Percentiles rank a stretch among this genome's conserved stretches.
phyloP scores from a whole-genome alignment of 2,329 filamentous ascomycete genomes.

The Paraconiothyrium sp. region DNA sequence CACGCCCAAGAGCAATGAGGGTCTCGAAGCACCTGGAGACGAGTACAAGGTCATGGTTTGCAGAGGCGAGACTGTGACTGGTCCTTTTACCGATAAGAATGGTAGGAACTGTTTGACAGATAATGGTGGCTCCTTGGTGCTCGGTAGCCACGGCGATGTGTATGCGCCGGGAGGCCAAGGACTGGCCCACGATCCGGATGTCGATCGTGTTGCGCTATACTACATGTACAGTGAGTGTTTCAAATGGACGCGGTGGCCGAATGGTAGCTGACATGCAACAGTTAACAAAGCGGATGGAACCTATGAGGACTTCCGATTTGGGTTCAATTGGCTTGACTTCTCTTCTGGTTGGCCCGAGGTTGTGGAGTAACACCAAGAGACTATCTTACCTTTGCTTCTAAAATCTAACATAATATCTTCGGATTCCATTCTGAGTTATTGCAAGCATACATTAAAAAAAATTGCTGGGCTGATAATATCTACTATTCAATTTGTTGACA shows the following conservation, averaged over 20 bases:
- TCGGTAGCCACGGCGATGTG: conserved; percentile 61
- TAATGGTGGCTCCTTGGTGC: conserved; percentile 66
- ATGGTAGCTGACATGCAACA: neutral
- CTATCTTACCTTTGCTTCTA: neutral
- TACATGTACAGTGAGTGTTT: conserved; percentile 31
- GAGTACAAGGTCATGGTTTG: conserved; percentile 72
- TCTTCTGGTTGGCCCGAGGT: conserved; percentile 2
- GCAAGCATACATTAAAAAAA: neutral
- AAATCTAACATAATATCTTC: neutral
- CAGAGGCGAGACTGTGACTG: conserved; percentile 58
- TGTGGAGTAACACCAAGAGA: neutral
- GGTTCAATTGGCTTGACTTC: conserved; percentile 1
- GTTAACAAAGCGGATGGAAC: neutral
- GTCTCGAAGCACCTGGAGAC: conserved; percentile 59
- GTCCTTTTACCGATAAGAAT: conserved; percentile 56
- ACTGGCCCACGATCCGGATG: conserved; percentile 21
- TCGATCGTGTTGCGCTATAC: conserved; percentile 24
- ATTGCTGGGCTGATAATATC: neutral
- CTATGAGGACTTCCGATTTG: neutral
- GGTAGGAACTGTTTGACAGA: conserved; percentile 52
- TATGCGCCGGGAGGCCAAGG: conserved; percentile 35
- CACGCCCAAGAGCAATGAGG: conserved; percentile 52
- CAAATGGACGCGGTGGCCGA: neutral
- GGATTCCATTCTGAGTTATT: neutral
- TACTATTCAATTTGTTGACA: neutral